Evolutionary conservation across 2,329 filamentous ascomycete genomes (phyloP).

Genomic region (Calycina marina): DNA sequence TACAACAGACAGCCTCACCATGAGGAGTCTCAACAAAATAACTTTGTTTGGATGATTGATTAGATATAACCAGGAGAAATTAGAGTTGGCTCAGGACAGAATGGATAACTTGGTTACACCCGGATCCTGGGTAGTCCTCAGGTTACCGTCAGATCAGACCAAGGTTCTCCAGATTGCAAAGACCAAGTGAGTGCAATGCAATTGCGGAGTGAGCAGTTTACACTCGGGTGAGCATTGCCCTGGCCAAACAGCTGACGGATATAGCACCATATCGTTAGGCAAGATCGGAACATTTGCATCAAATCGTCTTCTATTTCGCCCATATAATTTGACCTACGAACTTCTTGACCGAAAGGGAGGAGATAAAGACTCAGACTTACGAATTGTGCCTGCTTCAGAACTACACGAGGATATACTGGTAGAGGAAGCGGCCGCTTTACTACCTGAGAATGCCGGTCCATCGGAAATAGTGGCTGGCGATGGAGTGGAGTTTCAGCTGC

Average conservation of each 20-base stretch:
- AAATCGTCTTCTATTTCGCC: constrained; percentile 81
- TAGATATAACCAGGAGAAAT: too few species aligned
- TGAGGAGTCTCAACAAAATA: too few species aligned
- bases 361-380: constrained; percentile 52
- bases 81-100: too few species aligned
- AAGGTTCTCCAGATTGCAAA: constrained; percentile 43
- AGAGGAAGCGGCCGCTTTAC: constrained; percentile 32
- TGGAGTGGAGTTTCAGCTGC: constrained; percentile 31
- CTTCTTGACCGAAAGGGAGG: constrained; percentile 56
- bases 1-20: too few species aligned
- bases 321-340: constrained; percentile 85
- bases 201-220: constrained; percentile 12
- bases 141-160: constrained; percentile 42
- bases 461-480: constrained; percentile 26
- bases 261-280: constrained; percentile 70
- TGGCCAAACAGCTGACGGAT: constrained; percentile 4
- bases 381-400: constrained; percentile 67
- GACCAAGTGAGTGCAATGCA: constrained; percentile 39
- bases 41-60: too few species aligned
- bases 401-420: constrained; percentile 65
- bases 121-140: constrained; percentile 44
- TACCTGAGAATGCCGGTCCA: constrained; percentile 16
- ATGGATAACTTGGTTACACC: constrained; percentile 33
- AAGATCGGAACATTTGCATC: constrained; percentile 88
- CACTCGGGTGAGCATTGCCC: constrained; percentile 3